phyloP scores from a whole-genome alignment of 2,329 filamentous ascomycete species.

The Triangularia setosa region DNA sequence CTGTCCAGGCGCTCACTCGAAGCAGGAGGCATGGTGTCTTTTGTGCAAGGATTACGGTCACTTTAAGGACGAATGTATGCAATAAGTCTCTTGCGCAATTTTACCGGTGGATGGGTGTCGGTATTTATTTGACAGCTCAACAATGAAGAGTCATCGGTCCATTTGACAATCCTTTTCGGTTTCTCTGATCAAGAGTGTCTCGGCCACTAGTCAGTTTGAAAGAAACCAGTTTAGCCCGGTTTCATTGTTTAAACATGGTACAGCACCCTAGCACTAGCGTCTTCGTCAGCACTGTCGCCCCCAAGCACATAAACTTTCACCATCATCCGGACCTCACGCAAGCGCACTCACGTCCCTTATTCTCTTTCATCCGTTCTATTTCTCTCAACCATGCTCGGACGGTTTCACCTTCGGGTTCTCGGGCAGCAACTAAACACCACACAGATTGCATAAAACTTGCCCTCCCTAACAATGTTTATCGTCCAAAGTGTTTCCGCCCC shows the following conservation, averaged over 20 bases:
- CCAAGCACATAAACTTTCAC: neutral
- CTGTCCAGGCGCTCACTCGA: neutral
- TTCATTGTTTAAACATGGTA: no score
- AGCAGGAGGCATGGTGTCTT: neutral
- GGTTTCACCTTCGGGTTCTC: neutral
- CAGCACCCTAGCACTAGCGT: neutral
- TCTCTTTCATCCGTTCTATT: neutral
- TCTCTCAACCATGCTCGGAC: neutral
- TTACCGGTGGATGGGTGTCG: neutral
- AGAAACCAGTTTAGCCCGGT: no score
- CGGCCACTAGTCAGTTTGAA: no score
- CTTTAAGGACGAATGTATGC: neutral
- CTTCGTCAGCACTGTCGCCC: neutral
- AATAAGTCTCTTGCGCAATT: neutral
- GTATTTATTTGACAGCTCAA: no score
- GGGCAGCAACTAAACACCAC: neutral
- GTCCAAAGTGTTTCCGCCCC: neutral
- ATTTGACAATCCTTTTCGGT: no score
- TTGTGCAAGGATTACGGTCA: neutral
- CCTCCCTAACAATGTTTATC: neutral
- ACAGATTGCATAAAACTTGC: neutral
- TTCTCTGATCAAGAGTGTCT: no score
- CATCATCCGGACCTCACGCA: neutral
- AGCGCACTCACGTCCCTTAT: neutral
- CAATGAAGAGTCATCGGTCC: no score